phyloP scores from a whole-genome alignment of 192 early-diverging fungal genomes.

The Funneliformis mosseae region DNA sequence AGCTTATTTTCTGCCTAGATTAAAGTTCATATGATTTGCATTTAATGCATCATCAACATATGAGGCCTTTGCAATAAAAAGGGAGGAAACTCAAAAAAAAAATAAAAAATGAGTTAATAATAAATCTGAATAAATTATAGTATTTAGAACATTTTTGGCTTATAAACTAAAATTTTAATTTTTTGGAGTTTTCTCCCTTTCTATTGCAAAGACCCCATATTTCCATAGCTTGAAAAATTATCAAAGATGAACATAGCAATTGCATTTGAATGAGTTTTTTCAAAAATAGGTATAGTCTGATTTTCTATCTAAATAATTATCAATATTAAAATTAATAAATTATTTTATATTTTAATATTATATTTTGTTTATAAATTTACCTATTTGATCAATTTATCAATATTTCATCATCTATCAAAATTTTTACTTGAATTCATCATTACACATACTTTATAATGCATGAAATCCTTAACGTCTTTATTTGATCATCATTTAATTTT shows the following conservation, averaged over 20 bases:
- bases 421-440: slow-evolving; percentile 10
- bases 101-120: no score
- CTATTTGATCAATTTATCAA: slow-evolving; percentile 25
- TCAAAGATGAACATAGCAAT: slow-evolving; percentile 28
- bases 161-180: no score
- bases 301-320: no score
- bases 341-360: no score
- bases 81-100: no score
- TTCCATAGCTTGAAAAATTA: slow-evolving; percentile 33
- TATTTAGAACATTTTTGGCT: no score
- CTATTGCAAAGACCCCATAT: no score
- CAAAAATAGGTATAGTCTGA: slow-evolving; percentile 31
- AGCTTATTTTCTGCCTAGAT: slow-evolving; percentile 26
- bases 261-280: slow-evolving; percentile 2
- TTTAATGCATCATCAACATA: slow-evolving; percentile 38
- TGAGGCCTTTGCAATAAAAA: no score
- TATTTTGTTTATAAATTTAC: background rate
- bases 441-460: background rate
- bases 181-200: no score
- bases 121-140: no score
- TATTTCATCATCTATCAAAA: slow-evolving; percentile 29
- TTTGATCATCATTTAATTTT: background rate
- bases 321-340: no score
- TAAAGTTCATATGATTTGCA: background rate
- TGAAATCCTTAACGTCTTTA: background rate